Base-by-base conservation (phyloP, 2,329 filamentous ascomycete genomes). In the Alternaria conjuncta region DNA sequence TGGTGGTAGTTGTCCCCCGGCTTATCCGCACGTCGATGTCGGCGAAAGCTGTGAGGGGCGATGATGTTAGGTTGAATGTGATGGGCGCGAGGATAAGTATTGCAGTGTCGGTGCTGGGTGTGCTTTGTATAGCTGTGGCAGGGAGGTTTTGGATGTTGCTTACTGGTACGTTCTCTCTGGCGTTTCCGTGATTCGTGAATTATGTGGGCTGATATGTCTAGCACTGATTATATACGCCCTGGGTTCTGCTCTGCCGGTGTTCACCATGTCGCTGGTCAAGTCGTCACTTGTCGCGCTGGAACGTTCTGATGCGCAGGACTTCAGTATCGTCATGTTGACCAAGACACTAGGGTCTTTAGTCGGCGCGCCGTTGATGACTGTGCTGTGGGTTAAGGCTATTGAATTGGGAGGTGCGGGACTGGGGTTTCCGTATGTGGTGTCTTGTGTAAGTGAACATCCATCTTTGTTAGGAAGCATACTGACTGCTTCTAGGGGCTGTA, bases 181-280 rank as follows among this genome's bases (percentile, higher is more conserved):
- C 13, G 5, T 12, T 23, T 4, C 1, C 9, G 15, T 21, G 4
- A 13, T 5, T 11, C 8, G 6, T 13, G 30, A 26, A 51, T 10
- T 10, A 23, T 5, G 12, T 32, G 20, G 12, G 21, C 61, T 70
- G 23, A 71, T 50, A 11, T 41, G 6, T 7, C 2, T 25, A 78
- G 79, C 77, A 1, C 70, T 81, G 15, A 71, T 81, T 9, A 59
- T 80, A 11, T 81, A 81, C 53, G 79, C 79, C 10, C 64, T 79
- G 9, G 79, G 79, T 11, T 81, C 79, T 10, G 78, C 79, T 9
- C 67, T 80, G 13, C 78, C 79, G 0, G 77, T 80, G 6, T 81
- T 81, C 60, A 79, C 77, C 0, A 78, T 79, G 72, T 78, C 77
- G 7, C 67, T 80, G 6, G 76, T 80, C 26, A 79, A 79, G 56